phyloP scores from a whole-genome alignment of 73 alveolate genomes.

The Tetrahymena thermophila region DNA sequence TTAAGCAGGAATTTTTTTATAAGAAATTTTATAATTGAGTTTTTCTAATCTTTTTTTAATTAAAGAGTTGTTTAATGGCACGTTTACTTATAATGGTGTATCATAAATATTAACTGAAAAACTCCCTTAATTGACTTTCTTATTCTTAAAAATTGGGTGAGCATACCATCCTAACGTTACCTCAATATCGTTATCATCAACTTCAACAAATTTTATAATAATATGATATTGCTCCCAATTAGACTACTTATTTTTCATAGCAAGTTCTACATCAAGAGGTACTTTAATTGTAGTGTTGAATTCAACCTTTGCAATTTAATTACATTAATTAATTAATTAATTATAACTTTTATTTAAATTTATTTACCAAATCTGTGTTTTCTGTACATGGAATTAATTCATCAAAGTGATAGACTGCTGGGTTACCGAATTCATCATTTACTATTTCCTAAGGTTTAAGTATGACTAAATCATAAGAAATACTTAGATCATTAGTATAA shows the following conservation, averaged over 20 bases:
- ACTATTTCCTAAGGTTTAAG: not conserved
- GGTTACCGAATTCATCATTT: not conserved
- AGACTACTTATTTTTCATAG: not conserved
- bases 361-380: not conserved
- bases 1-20: not conserved
- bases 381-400: not conserved
- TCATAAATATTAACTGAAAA: not conserved
- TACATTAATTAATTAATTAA: not conserved
- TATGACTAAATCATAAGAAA: not conserved
- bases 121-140: not conserved
- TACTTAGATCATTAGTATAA: not conserved
- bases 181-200: not conserved
- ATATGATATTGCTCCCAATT: not conserved
- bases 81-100: not conserved
- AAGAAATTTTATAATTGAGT: not conserved
- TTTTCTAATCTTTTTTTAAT: not conserved
- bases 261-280: not conserved
- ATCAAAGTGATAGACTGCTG: not conserved
- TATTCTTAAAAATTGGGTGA: not conserved
- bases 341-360: not conserved
- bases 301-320: no score
- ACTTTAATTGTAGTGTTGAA: not conserved
- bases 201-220: not conserved
- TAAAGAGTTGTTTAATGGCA: not conserved
- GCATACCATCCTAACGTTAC: not conserved